A percentile compares a stretch with the other conserved stretches of the same genome.
phyloP scores from a whole-genome alignment of 495 filamentous ascomycete species.

The Barbatosphaeria neglecta region DNA sequence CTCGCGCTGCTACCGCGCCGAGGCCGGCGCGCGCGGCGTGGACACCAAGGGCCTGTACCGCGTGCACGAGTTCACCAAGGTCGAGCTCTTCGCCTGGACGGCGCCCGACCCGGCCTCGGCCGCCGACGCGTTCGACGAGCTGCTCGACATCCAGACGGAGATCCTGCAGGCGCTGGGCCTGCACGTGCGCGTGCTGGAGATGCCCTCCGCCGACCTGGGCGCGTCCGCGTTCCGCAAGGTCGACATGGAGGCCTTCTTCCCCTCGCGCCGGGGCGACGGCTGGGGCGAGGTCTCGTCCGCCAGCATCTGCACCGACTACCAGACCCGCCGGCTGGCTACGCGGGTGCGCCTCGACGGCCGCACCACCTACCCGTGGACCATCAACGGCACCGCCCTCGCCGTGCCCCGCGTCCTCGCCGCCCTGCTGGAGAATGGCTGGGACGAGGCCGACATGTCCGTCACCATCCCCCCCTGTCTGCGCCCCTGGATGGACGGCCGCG shows the following conservation, averaged over 20 bases:
- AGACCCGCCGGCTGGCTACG: conserved; percentile 71
- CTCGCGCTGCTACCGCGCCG: conserved; percentile 84
- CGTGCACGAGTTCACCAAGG: conserved; percentile 98
- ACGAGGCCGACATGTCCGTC: conserved; percentile 52
- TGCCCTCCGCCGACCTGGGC: conserved; percentile 81
- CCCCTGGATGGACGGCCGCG: conserved; percentile 69
- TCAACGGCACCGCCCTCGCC: conserved; percentile 90
- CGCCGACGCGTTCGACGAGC: conserved; percentile 61
- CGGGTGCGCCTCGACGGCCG: conserved; percentile 41
- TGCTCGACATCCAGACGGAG: conserved; percentile 74
- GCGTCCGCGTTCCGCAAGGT: conserved; percentile 75
- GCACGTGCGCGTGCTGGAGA: conserved; percentile 82
- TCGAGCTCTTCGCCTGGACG: conserved; percentile 91
- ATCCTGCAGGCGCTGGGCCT: conserved; percentile 65
- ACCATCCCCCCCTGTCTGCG: conserved; percentile 62
- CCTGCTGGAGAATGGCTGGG: conserved; percentile 88
- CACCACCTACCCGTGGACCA: conserved; percentile 60
- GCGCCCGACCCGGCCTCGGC: conserved; percentile 31
- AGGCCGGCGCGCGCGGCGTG: conserved; percentile 78
- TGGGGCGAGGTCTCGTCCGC: conserved; percentile 92
- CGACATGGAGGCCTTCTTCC: conserved; percentile 93
- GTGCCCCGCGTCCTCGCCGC: conserved; percentile 83
- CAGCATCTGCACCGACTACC: conserved; percentile 91
- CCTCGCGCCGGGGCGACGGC: conserved; percentile 62
- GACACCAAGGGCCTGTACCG: conserved; percentile 93